Evolutionary conservation across 176 grass and related monocot species (phyloP).

Genomic region (Tuctoria greenei): DNA sequence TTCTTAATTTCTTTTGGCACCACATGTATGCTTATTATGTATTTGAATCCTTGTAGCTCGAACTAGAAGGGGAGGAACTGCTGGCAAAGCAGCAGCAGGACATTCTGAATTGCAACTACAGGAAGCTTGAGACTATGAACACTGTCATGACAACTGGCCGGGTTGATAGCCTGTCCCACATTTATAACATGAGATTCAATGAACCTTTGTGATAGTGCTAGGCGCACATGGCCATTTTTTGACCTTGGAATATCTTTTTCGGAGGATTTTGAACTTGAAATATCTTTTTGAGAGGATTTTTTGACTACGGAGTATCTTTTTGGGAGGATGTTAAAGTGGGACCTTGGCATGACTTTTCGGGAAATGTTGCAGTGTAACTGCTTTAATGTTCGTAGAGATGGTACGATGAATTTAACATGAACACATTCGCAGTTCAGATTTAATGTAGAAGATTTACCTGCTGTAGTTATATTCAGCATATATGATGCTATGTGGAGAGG

Average conservation of each 20-base stretch:
- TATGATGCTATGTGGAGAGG: background rate
- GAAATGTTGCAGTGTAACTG: background rate
- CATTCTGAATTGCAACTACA: constrained; percentile 35
- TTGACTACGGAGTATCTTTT: background rate
- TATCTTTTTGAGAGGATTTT: background rate
- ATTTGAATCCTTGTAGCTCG: constrained; percentile 38
- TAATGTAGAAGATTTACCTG: background rate
- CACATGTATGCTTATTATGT: constrained; percentile 16
- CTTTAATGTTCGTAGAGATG: background rate
- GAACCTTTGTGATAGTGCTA: constrained; percentile 19
- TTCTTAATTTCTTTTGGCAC: constrained; percentile 7
- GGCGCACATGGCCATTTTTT: background rate
- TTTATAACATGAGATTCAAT: constrained; percentile 31
- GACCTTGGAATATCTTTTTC: background rate
- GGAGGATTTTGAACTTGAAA: background rate
- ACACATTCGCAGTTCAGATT: background rate
- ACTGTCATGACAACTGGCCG: constrained; percentile 23
- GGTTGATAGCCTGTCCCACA: background rate
- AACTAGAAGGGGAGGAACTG: constrained; percentile 43
- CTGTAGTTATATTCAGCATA: background rate
- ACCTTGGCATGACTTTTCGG: no score
- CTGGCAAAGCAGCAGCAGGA: constrained; percentile 56
- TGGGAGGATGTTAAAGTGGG: background rate
- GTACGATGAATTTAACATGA: background rate
- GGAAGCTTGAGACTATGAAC: constrained; percentile 47